Percentiles rank a stretch among this genome's conserved stretches.
Conservation (phyloP, 805 yeast genomes). For the Metschnikowia similis region DNA sequence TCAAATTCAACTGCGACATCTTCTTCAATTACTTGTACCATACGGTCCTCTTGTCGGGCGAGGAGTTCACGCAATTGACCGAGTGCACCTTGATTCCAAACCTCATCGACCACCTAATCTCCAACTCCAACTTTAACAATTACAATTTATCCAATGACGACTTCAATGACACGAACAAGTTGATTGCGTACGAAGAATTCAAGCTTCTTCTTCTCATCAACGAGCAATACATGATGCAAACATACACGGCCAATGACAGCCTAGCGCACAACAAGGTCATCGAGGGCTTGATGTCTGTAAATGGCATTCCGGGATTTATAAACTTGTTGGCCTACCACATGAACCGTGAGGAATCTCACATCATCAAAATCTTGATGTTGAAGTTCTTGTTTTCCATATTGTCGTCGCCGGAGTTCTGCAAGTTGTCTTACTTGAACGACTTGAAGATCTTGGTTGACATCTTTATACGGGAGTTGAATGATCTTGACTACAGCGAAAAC, state of each 20-base stretch:
- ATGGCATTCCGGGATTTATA: constrained; percentile 62
- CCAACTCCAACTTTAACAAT: constrained; percentile 32
- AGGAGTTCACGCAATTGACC: constrained; percentile 29
- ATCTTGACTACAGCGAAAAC: constrained; percentile 47
- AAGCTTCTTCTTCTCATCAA: constrained; percentile 69
- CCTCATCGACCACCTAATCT: constrained; percentile 27
- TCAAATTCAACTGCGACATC: constrained; percentile 38
- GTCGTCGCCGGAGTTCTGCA: constrained; percentile 59
- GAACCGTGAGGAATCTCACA: constrained; percentile 69
- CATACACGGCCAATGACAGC: constrained; percentile 24
- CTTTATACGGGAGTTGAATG: constrained; percentile 70
- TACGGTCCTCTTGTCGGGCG: constrained; percentile 30
- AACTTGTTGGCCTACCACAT: constrained; percentile 58
- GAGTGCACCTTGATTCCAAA: constrained; percentile 24
- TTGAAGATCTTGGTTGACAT: constrained; percentile 80
- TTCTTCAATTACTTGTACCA: constrained; percentile 39
- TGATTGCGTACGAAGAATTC: constrained; percentile 57
- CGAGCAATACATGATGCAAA: constrained; percentile 79
- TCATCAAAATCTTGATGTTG: constrained; percentile 71
- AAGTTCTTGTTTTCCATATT: constrained; percentile 73
- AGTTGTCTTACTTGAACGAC: constrained; percentile 77
- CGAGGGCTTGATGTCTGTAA: constrained; percentile 40
- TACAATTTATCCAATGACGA: constrained; percentile 33
- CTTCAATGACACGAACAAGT: constrained; percentile 41
- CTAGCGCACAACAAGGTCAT: constrained; percentile 49